Base-by-base conservation (phyloP, 768 basidiomycete species). In the Termitomyces sp. region DNA sequence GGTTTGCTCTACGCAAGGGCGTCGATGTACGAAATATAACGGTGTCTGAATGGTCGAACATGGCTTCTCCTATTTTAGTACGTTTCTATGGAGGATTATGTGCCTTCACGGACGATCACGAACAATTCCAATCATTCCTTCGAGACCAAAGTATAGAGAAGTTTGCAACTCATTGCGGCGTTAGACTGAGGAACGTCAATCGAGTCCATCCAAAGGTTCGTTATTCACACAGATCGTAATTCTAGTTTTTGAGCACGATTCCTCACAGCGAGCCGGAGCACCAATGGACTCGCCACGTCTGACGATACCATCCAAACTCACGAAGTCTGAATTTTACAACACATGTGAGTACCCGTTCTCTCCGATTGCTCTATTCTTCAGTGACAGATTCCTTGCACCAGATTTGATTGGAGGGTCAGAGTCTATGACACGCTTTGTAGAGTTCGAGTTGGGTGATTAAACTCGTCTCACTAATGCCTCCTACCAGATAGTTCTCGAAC, bases 241-340 rank as follows among this genome's bases (percentile, higher is more conserved):
- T 31, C 8, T 16, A 19, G 6, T 32, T 21, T 32, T 25, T 49
- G 19, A 41, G 27, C 11, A 27, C 12, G 16, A 17, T 19, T 17
- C 14, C 16, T 43, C 12, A 42, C 35, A 71, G 71, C 63, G 69
- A 48, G 65, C 68, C 14, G 71, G 70, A 5, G 62, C 66, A 40
- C 63, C 71, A 21, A 35, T 71, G 38, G 38, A 64, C 25, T 62
- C 66, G n/a, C 47, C 60, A 4, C 43, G 64, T 14, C 60, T 66
- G 29, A 62, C 59, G 11, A 53, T 69, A 46, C 66, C 68, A n/a
- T 44, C 34, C 5, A 61, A 67, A 60, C 59, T 69, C n/a, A 64
- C 68, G 2, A 68, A 58, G 31, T 61, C 65, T 43, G 68, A 71
- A 53, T 70, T 63, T 54, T 73, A 73, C 54, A 60, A 67, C 38